Evolutionary conservation across 2,329 filamentous ascomycete genomes (phyloP), one percentile per base, ranked within the genome.

Genomic region (Myriosclerotinia curreyana): DNA sequence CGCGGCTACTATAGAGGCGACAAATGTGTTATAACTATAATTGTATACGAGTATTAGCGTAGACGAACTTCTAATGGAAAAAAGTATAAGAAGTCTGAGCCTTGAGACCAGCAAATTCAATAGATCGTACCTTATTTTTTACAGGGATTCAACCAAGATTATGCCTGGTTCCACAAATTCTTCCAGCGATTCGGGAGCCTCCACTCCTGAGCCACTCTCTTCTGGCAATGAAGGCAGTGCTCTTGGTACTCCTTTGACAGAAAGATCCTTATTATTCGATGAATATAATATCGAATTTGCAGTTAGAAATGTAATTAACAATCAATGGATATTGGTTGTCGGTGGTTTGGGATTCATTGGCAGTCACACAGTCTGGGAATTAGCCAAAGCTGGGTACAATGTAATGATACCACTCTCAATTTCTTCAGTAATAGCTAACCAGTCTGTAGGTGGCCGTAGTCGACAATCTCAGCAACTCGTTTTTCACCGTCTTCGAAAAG

Each of bases 301-400:
- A 7, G 60, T 69, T 52, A 62, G 65, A 20, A 50, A 65, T 25
- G 64, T 65, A 25, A 53, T 61, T 28, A 59, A 49, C 22, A 60
- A 67, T 36, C 64, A 67, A 53, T 67, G 70, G 53, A 74, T 75
- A 60, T 66, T 81, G 72, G 79, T 81, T n/a, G 76, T 80, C 34
- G 79, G 79, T 48, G 79, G 79, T 11, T 74, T 79, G 40, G 79
- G 79, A 1, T 81, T 79, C 68, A 81, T 82, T 53, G 80, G 80
- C 34, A 80, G 77, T n/a, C 80, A 82, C 70, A 82, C 80, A 6
- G 76, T 77, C 12, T 75, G 80, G 34, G 79, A 82, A 68, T 71
- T 82, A 51, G 75, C 81, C 56, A 80, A 81, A 64, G 78, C 77
- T 60, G 77, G 79, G 55, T 78, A 80, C 69, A 80, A 79, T 67